Conservation (phyloP, 805 yeast species). For the Candida lessepsii region DNA sequence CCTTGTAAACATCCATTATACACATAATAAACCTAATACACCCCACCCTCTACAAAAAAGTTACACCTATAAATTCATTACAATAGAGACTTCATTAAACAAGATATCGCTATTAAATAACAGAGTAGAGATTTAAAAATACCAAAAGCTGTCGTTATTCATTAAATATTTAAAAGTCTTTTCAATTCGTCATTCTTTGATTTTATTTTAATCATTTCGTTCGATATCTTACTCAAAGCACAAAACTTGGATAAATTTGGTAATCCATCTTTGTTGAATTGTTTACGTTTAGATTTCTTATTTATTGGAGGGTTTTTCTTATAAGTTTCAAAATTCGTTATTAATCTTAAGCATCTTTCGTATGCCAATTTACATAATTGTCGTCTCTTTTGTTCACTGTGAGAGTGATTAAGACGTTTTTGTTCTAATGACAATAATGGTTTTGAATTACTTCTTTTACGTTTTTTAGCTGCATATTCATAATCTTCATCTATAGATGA, state of each 20-base stretch:
- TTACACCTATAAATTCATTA: too few relatives aligned
- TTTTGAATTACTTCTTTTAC: constrained; percentile 30
- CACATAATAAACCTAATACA: too few relatives aligned
- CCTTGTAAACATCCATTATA: too few relatives aligned
- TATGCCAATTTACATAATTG: constrained; percentile 45
- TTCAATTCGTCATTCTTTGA: constrained; percentile 33
- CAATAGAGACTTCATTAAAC: too few relatives aligned
- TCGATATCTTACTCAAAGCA: constrained; percentile 39
- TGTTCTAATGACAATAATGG: constrained; percentile 40
- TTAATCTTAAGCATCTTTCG: constrained; percentile 40
- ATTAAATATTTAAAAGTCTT: constrained; percentile 19
- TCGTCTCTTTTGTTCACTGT: constrained; percentile 43
- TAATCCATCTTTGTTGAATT: constrained; percentile 42
- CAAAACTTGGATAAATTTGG: constrained; percentile 45
- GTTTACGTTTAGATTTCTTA: constrained; percentile 36
- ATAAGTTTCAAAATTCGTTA: constrained; percentile 40
- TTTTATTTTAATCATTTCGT: constrained; percentile 36
- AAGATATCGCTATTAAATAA: background rate
- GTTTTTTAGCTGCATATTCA: constrained; percentile 15
- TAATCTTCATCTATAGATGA: constrained; percentile 19
- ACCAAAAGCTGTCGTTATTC: constrained; percentile 7
- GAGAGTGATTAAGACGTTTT: constrained; percentile 41
- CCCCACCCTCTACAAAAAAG: too few relatives aligned
- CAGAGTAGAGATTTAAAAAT: background rate
- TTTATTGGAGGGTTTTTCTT: constrained; percentile 29